phyloP scores from a whole-genome alignment of 2,329 filamentous ascomycete genomes.

The Ascosphaera aggregata region DNA sequence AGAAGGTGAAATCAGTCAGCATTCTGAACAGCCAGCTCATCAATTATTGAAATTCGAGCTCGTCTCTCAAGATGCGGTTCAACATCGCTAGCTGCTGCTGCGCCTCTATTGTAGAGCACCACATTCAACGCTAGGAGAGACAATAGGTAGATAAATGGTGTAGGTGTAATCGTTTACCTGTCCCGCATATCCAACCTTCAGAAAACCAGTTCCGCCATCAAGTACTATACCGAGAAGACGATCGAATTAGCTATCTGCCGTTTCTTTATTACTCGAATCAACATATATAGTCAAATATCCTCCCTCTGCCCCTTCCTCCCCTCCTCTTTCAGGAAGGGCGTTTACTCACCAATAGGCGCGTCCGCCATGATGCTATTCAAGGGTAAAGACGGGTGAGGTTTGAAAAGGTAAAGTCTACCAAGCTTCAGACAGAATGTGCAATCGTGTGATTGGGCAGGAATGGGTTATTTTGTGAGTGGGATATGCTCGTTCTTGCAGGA shows the following conservation, averaged over 20 bases:
- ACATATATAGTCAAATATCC: too few relatives aligned
- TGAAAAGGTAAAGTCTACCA: background rate
- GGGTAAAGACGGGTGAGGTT: background rate
- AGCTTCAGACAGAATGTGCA: background rate
- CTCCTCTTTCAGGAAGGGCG: background rate
- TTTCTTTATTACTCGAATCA: background rate
- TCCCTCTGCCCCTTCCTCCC: too few relatives aligned
- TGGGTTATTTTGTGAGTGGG: background rate
- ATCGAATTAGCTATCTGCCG: background rate
- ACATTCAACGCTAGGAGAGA: background rate
- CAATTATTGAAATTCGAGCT: background rate
- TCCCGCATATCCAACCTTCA: constrained; percentile 97
- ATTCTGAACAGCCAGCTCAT: background rate
- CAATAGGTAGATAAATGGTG: background rate
- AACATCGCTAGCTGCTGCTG: constrained; percentile 3
- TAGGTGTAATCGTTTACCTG: constrained; percentile 28
- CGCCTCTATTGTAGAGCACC: too few relatives aligned
- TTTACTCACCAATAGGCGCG: constrained; percentile 24
- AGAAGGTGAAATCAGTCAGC: constrained; percentile 1
- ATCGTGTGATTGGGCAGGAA: background rate
- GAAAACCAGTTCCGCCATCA: constrained; percentile 98
- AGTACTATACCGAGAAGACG: constrained; percentile 41
- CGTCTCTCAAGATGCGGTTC: constrained; percentile 1
- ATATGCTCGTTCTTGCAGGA: background rate
- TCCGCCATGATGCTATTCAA: constrained; percentile 18